Evolutionary conservation across 164 flowering plant genomes (phyloP).

Genomic region (Kalanchoe fedtschenkoi): DNA sequence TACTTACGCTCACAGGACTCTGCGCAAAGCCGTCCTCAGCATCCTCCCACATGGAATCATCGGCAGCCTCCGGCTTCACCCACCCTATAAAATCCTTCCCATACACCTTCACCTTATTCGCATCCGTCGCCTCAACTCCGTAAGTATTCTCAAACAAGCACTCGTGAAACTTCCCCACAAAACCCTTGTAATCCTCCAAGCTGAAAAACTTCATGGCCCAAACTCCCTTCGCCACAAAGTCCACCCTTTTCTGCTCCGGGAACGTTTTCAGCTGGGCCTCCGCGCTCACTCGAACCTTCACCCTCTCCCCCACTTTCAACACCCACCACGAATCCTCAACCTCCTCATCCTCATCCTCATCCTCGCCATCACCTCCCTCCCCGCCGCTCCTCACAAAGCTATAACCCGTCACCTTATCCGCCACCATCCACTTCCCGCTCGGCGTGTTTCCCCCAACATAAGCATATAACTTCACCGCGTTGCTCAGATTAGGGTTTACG

Average conservation of each 20-base stretch:
- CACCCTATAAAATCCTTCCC: slow-evolving; percentile 95
- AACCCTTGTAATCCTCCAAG: slow-evolving; percentile 44
- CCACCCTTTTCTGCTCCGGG: slow-evolving; percentile 54
- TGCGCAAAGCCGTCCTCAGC: slow-evolving; percentile 43
- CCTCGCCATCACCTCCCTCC: slow-evolving; percentile 20
- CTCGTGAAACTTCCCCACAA: slow-evolving; percentile 48
- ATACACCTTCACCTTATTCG: slow-evolving; percentile 60
- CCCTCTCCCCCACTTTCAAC: slow-evolving; percentile 41
- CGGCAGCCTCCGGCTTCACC: slow-evolving; percentile 81
- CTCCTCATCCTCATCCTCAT: slow-evolving; percentile 20
- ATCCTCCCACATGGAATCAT: slow-evolving; percentile 91
- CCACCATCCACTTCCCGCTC: slow-evolving; percentile 60
- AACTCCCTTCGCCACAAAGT: slow-evolving; percentile 53
- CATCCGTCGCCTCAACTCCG: slow-evolving; percentile 56
- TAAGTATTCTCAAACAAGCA: slow-evolving; percentile 85
- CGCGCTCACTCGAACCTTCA: slow-evolving; percentile 28
- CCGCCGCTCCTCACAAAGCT: slow-evolving; percentile 30
- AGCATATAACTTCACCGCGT: slow-evolving; percentile 63
- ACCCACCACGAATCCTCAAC: slow-evolving; percentile 37
- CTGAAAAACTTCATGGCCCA: slow-evolving; percentile 76
- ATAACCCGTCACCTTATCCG: slow-evolving; percentile 59
- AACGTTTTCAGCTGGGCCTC: slow-evolving; percentile 59
- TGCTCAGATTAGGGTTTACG: slow-evolving; percentile 17
- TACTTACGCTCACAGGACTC: slow-evolving; percentile 31
- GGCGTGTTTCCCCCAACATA: slow-evolving; percentile 59